phyloP scores from a whole-genome alignment of 2,329 filamentous ascomycete species.

The Elsinoe ampelina region DNA sequence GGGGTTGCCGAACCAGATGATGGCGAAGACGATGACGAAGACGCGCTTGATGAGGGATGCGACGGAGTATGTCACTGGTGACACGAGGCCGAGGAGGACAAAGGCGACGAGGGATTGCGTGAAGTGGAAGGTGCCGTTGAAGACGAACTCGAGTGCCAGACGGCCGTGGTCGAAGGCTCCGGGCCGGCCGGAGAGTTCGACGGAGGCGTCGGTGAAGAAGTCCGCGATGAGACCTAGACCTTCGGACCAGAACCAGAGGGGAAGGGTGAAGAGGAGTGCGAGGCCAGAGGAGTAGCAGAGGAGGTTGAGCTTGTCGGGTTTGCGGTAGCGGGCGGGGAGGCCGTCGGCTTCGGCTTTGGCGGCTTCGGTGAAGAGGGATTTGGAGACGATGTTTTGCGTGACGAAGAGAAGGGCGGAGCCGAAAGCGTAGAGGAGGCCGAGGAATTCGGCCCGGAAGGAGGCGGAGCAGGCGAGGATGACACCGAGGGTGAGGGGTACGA shows the following conservation, averaged over 20 bases:
- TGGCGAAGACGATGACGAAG: slow-evolving; percentile 89
- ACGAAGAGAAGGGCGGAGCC: slow-evolving; percentile 91
- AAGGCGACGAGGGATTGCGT: slow-evolving; percentile 94
- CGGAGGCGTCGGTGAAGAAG: slow-evolving; percentile 69
- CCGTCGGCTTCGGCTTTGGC: slow-evolving; percentile 71
- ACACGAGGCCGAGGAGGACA: slow-evolving; percentile 81
- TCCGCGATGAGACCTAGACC: slow-evolving; percentile 69
- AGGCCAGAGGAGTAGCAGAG: slow-evolving; percentile 94
- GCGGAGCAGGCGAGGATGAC: slow-evolving; percentile 94
- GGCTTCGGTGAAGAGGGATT: slow-evolving; percentile 93
- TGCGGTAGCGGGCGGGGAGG: slow-evolving; percentile 55
- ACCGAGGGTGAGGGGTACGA: slow-evolving; percentile 76
- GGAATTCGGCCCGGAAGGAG: slow-evolving; percentile 63
- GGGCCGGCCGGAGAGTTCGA: slow-evolving; percentile 67
- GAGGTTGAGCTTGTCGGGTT: slow-evolving; percentile 92
- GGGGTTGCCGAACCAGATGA: slow-evolving; percentile 89
- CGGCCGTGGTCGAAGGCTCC: slow-evolving; percentile 57
- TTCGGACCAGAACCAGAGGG: slow-evolving; percentile 90
- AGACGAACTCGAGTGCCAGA: slow-evolving; percentile 73
- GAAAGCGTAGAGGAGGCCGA: slow-evolving; percentile 84
- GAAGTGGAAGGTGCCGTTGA: slow-evolving; percentile 96
- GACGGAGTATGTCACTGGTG: slow-evolving; percentile 93
- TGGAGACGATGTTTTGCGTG: slow-evolving; percentile 96
- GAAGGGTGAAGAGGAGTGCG: slow-evolving; percentile 77
- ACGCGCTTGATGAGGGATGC: slow-evolving; percentile 94